phyloP scores from a whole-genome alignment of 257 asterid genomes.

The Nicotiana undulata region DNA sequence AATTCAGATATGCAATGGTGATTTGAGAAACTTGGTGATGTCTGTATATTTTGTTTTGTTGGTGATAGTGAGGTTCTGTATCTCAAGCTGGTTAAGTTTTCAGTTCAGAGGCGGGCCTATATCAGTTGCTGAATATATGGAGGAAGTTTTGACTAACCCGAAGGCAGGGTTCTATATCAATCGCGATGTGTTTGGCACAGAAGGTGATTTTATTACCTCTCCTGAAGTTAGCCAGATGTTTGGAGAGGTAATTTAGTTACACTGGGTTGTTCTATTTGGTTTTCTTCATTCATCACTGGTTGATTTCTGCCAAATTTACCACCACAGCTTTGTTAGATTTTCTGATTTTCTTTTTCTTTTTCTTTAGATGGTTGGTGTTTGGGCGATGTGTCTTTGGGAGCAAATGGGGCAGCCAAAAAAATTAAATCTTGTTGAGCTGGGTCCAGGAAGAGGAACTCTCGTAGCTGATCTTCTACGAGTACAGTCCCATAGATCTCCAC shows the following conservation, averaged over 20 bases:
- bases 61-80: neutral
- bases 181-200: slow-evolving; percentile 89
- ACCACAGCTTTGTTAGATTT: neutral
- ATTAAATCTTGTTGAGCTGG: slow-evolving; percentile 86
- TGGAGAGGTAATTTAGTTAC: slow-evolving; percentile 64
- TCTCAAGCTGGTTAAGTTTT: slow-evolving; percentile 2
- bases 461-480: slow-evolving; percentile 94
- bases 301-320: neutral
- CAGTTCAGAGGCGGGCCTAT: slow-evolving; percentile 99
- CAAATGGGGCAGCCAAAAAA: slow-evolving; percentile 86
- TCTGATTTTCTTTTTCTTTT: neutral
- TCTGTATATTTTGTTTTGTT: neutral
- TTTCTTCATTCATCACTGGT: neutral
- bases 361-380: slow-evolving; percentile 79
- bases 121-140: slow-evolving; percentile 93
- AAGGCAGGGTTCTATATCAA: slow-evolving; percentile 82
- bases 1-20: neutral
- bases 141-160: slow-evolving; percentile 93
- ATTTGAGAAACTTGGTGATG: neutral
- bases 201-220: slow-evolving; percentile 91
- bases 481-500: slow-evolving; percentile 12
- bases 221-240: slow-evolving; percentile 99
- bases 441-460: slow-evolving; percentile 99
- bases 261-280: neutral
- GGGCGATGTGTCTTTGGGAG: slow-evolving; percentile 99